Base-by-base conservation (phyloP, 2,329 filamentous ascomycete genomes). In the Neoarthrinium moseri region DNA sequence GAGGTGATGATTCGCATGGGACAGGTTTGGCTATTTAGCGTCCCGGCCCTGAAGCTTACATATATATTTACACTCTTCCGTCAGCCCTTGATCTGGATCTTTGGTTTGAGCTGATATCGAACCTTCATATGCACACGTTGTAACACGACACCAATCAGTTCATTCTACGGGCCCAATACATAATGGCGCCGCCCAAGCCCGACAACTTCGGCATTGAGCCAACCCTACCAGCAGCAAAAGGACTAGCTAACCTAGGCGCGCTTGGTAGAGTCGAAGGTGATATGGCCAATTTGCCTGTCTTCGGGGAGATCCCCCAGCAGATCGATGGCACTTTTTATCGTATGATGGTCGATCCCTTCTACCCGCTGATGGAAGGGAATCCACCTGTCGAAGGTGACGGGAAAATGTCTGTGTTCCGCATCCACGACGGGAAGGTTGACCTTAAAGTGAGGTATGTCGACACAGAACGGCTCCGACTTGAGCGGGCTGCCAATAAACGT, bases 281-380 rank as follows among this genome's bases (percentile, higher is more conserved):
- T 18, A 46, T 57, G 2, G 40, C 42, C 4, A 40, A 59, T 18
- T 30, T 64, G 1, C 59, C 59, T 23, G 53, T 65, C 0, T 20
- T 50, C 8, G 63, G 62, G 0, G 34, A 51, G 0, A 53, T 66
- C 1, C 65, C 65, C 0, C 23, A 42, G 1, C 59, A 62, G 1
- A 62, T 68, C 1, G 49, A 63, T 27, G 63, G 63, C 1, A 60
- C 55, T 0, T 67, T 66, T 46, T 67, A 62, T 33, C 59, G 69
- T 3, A 62, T 73, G 2, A 73, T 73, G 66, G 59, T 62, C 1
- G 72, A 75, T 43, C 71, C 69, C 0, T 64, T 64, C 2, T 51
- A 63, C 0, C 60, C 66, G 0, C 67, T 65, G 0, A 50, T 63
- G 10, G 50, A 63, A 1, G 48, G 63, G 5, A 60, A 71, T 37